Conservation (phyloP, 169 alveolate species). For the Cryptosporidium sp. region DNA sequence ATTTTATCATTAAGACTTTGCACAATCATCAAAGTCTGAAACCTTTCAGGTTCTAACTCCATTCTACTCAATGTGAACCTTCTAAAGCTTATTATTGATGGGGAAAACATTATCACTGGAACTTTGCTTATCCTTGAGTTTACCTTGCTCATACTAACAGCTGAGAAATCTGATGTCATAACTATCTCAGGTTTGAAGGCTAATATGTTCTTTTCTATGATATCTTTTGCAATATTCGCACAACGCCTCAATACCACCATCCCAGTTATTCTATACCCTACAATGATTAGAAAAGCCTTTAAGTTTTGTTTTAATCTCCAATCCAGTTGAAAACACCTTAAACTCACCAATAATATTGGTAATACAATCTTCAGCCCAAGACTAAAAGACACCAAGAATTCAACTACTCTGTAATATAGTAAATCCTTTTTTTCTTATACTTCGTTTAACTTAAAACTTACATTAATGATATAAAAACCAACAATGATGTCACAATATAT, state of each 20-base stretch:
- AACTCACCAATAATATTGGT: slow-evolving; percentile 42
- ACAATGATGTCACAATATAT: slow-evolving; percentile 18
- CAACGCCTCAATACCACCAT: slow-evolving; percentile 35
- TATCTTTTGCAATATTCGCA: slow-evolving; percentile 40
- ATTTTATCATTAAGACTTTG: slow-evolving; percentile 66
- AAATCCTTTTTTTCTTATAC: background rate
- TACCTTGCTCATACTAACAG: slow-evolving; percentile 43
- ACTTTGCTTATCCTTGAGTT: slow-evolving; percentile 59
- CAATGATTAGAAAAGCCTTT: slow-evolving; percentile 35
- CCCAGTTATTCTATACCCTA: slow-evolving; percentile 71
- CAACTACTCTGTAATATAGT: slow-evolving; percentile 19
- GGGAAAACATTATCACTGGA: slow-evolving; percentile 71
- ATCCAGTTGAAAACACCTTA: background rate
- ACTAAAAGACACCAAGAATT: slow-evolving; percentile 25
- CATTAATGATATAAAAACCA: slow-evolving; percentile 49
- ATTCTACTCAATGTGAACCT: slow-evolving; percentile 48
- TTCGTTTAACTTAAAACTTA: slow-evolving; percentile 3
- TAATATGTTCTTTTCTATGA: slow-evolving; percentile 55
- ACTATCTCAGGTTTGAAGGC: slow-evolving; percentile 64
- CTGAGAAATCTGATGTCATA: slow-evolving; percentile 66
- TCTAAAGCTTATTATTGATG: slow-evolving; percentile 37
- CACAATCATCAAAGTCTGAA: slow-evolving; percentile 47
- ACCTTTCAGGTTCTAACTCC: slow-evolving; percentile 46
- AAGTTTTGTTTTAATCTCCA: background rate
- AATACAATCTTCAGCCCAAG: slow-evolving; percentile 31